Evolutionary conservation across 2,329 filamentous ascomycete genomes (phyloP).

Genomic region (Teratosphaeria destructans): DNA sequence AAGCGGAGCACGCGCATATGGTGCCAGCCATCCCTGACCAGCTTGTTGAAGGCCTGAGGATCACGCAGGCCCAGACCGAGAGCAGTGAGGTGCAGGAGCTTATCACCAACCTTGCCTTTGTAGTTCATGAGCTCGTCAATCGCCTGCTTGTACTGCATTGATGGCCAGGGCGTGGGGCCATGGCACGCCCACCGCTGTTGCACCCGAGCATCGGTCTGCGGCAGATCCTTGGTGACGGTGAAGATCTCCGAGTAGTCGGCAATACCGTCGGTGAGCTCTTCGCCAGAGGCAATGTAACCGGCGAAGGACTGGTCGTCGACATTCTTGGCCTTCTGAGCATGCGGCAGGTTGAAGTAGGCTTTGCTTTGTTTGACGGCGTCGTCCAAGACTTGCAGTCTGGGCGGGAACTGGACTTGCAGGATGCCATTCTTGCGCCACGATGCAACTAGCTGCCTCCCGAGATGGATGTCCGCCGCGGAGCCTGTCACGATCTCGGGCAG

Average conservation of each 20-base stretch:
- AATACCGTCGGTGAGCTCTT: background rate
- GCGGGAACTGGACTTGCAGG: background rate
- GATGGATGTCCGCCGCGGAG: background rate
- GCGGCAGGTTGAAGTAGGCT: background rate
- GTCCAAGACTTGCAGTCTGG: background rate
- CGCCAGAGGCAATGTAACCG: background rate
- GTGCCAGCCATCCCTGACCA: background rate
- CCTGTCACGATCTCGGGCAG: background rate
- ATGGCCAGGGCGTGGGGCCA: background rate
- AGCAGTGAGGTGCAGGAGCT: background rate
- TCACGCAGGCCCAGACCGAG: background rate
- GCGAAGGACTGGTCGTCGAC: background rate
- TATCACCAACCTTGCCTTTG: background rate
- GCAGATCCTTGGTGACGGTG: background rate
- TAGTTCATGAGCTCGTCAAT: background rate
- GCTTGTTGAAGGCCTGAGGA: background rate
- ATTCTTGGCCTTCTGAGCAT: background rate
- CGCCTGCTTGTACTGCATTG: background rate
- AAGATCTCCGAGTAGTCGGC: background rate
- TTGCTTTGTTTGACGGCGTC: background rate
- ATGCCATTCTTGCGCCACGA: background rate
- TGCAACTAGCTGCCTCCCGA: background rate
- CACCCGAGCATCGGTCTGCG: background rate
- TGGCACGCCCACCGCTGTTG: background rate
- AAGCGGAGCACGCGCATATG: background rate